Conservation (phyloP, 108 stramenopile genomes). For the Discostella stelligeroides region DNA sequence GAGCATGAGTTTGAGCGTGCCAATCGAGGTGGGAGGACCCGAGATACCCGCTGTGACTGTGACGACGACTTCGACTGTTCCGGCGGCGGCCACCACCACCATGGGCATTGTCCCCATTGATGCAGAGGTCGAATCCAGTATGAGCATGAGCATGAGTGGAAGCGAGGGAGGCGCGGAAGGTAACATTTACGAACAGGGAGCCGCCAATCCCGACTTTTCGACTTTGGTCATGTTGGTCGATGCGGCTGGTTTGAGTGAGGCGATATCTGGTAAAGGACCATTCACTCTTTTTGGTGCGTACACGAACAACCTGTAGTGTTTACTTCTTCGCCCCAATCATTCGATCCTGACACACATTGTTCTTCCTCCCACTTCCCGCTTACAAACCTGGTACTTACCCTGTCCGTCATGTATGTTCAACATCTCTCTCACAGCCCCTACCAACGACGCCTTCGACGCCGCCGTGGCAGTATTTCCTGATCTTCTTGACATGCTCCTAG, state of each 20-base stretch:
- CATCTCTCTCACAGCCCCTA: constrained; percentile 60
- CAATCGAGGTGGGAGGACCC: too few species aligned
- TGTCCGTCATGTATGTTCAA: neutral
- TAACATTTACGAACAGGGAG: too few species aligned
- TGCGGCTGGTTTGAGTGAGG: constrained; percentile 43
- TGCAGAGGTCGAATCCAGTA: too few species aligned
- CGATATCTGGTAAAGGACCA: constrained; percentile 34
- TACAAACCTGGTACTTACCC: neutral
- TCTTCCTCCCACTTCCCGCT: neutral
- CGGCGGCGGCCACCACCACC: too few species aligned
- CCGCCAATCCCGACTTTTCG: constrained; percentile 31
- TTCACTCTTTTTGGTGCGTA: constrained; percentile 39
- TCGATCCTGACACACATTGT: neutral
- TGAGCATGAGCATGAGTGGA: constrained; percentile 23
- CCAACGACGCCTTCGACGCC: constrained; percentile 56
- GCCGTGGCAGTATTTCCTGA: constrained; percentile 39
- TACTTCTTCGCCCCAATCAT: neutral
- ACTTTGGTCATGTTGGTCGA: constrained; percentile 39
- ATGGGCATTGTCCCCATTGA: too few species aligned
- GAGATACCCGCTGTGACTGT: too few species aligned
- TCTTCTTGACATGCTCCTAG: constrained; percentile 23
- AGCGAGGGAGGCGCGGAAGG: too few species aligned
- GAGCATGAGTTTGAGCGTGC: constrained; percentile 11
- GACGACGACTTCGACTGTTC: too few species aligned
- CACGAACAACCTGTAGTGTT: too few species aligned